Base-by-base conservation (phyloP, 2,329 filamentous ascomycete genomes). In the Neonectria neomacrospora region DNA sequence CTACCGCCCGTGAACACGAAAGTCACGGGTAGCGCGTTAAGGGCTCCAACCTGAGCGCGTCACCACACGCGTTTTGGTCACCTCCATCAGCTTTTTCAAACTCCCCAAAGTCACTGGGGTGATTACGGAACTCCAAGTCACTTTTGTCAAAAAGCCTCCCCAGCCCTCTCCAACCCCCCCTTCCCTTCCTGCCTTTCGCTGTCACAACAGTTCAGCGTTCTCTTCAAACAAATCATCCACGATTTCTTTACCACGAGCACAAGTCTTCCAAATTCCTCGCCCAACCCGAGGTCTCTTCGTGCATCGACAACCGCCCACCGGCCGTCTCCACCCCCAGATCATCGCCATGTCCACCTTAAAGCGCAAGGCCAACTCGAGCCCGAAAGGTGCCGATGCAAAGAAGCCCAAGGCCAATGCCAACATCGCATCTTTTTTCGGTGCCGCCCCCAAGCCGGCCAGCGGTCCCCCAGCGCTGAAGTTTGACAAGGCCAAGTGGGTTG, bases 401-500 rank as follows among this genome's bases (percentile, higher is more conserved):
- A 94, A 94, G 77, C 76, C 88, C 62, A 93, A 90, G 79, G 82
- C 86, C 56, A 91, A 96, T 74, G 88, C 85, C 66, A 94, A 85
- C 80, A 97, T 99, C 75, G 94, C 90, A 28, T 92, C 93, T 16
- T 98, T 98, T 84, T 98, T 99, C 74, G 87, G 88, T 14, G 83
- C 87, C 18, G 71, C 68, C 16, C 89, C 93, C 6, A 92, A 91
- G 75, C 71, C 76, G 11, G 74, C 75, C 22, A 74, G 70, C 76
- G 34, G 64, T n/a, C 9, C 78, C 5, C 67, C 80, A 34, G 72
- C 79, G 5, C 67, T 77, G 61, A 91, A 87, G 68, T 98, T 97
- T 76, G 86, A 97, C 83, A 97, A 97, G 82, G 88, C 88, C 48
- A 93, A 91, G 79, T 99, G 96, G 96, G 84, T 94, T n/a, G 87